phyloP scores from a whole-genome alignment of 208 protist species.

The Herpetomonas samuelpessoai region DNA sequence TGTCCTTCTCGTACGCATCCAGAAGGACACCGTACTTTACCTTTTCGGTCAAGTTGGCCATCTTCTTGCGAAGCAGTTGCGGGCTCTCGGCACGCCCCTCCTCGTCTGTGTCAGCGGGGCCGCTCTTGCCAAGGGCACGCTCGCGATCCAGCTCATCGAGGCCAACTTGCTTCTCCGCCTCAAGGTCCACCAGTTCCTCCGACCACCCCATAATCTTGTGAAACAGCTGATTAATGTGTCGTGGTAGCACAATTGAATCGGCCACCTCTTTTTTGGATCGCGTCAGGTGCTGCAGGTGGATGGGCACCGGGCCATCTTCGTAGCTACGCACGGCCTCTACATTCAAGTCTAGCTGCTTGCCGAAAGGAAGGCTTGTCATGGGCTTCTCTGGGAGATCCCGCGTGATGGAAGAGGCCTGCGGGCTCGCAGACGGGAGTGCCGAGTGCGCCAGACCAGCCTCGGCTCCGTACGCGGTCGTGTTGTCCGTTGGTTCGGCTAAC shows the following conservation, averaged over 20 bases:
- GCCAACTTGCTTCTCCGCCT: slow-evolving; percentile 20
- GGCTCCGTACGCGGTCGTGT: no score
- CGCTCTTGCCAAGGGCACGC: not conserved
- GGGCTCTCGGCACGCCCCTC: slow-evolving; percentile 8
- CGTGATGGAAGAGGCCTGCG: not conserved
- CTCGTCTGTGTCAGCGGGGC: not conserved
- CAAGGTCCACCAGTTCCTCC: slow-evolving; percentile 76
- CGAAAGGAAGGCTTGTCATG: slow-evolving; percentile 60
- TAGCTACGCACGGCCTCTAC: slow-evolving; percentile 69
- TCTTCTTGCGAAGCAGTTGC: slow-evolving; percentile 52
- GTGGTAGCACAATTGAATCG: slow-evolving; percentile 76
- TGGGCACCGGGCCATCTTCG: slow-evolving; percentile 48
- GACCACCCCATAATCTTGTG: slow-evolving; percentile 93
- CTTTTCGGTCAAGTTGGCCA: slow-evolving; percentile 49
- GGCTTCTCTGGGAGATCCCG: slow-evolving; percentile 7
- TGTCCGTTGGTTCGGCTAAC: no score
- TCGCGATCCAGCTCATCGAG: slow-evolving; percentile 1
- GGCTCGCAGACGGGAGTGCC: not conserved
- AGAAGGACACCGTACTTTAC: slow-evolving; percentile 91
- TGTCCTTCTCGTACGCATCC: slow-evolving; percentile 85
- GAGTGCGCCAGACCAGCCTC: not conserved
- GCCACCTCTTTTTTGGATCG: slow-evolving; percentile 51
- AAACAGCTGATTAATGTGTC: slow-evolving; percentile 88
- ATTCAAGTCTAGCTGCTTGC: slow-evolving; percentile 68
- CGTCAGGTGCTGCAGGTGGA: slow-evolving; percentile 70